Evolutionary conservation across 495 filamentous ascomycete species (phyloP).

Genomic region (Penicillium goetzii): DNA sequence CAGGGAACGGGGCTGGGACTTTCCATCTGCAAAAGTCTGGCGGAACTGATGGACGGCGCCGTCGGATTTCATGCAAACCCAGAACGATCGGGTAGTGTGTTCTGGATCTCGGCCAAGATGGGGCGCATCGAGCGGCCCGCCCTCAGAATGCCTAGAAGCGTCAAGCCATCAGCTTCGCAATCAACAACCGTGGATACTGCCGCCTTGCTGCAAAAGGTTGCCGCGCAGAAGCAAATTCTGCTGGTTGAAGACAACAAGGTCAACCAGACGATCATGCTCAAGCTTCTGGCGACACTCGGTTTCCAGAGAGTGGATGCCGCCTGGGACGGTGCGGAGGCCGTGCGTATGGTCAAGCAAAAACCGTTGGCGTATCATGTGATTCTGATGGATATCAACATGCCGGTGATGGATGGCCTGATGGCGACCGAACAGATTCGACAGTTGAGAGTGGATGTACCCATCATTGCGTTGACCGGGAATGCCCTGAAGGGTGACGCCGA

Average conservation of each 20-base stretch:
- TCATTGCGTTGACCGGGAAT: slow-evolving; percentile 67
- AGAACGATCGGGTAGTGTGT: slow-evolving; percentile 56
- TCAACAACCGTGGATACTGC: slow-evolving; percentile 16
- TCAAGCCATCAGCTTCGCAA: neutral
- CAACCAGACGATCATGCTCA: slow-evolving; percentile 66
- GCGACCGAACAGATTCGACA: slow-evolving; percentile 64
- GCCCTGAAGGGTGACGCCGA: slow-evolving; percentile 64
- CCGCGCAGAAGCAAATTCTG: slow-evolving; percentile 53
- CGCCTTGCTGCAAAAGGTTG: slow-evolving; percentile 34
- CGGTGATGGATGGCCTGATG: slow-evolving; percentile 68
- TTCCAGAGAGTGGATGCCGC: slow-evolving; percentile 58
- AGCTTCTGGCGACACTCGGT: slow-evolving; percentile 57
- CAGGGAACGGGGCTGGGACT: slow-evolving; percentile 82
- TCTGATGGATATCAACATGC: slow-evolving; percentile 73
- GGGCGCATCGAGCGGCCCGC: slow-evolving; percentile 37
- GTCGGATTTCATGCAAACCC: slow-evolving; percentile 64
- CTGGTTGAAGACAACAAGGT: slow-evolving; percentile 64
- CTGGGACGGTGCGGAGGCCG: slow-evolving; percentile 60
- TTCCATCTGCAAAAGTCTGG: slow-evolving; percentile 79
- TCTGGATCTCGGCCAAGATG: slow-evolving; percentile 62
- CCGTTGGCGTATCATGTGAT: slow-evolving; percentile 57
- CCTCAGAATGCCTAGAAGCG: neutral
- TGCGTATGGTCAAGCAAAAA: slow-evolving; percentile 53
- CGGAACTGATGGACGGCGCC: slow-evolving; percentile 80
- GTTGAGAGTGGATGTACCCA: slow-evolving; percentile 55